Conservation (phyloP, 2,329 filamentous ascomycete species). For the Paraphaeosphaeria sporulosa region DNA sequence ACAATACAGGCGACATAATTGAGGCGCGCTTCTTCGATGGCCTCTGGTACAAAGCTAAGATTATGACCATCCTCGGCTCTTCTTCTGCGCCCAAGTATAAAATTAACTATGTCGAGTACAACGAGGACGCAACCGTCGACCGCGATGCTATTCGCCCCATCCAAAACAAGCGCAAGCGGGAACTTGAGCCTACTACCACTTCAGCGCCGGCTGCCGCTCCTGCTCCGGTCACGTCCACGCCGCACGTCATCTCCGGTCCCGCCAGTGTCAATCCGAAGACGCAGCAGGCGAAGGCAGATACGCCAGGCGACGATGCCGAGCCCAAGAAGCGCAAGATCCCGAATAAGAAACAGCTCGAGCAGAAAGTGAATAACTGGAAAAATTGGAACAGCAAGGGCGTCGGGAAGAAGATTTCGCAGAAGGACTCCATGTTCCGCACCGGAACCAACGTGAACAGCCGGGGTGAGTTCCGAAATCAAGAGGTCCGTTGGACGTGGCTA, state of each 20-base stretch:
- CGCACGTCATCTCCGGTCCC: constrained; percentile 68
- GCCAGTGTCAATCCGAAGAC: constrained; percentile 71
- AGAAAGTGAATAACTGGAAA: constrained; percentile 92
- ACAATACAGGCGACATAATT: constrained; percentile 88
- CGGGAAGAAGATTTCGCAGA: constrained; percentile 75
- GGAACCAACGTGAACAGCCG: constrained; percentile 84
- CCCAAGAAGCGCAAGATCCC: constrained; percentile 79
- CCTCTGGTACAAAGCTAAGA: constrained; percentile 94
- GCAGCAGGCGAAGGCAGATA: constrained; percentile 70
- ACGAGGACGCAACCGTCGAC: constrained; percentile 82
- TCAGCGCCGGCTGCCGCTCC: constrained; percentile 47
- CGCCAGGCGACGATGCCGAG: constrained; percentile 66
- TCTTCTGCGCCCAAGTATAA: constrained; percentile 90
- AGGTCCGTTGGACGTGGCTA: constrained; percentile 17
- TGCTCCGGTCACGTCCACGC: constrained; percentile 49
- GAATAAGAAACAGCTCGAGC: constrained; percentile 90
- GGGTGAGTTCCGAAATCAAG: constrained; percentile 64
- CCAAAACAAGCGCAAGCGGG: constrained; percentile 67
- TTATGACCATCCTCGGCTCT: constrained; percentile 92
- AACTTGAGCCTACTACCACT: constrained; percentile 77
- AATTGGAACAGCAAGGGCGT: constrained; percentile 80
- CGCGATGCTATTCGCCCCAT: constrained; percentile 42
- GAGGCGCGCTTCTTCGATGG: constrained; percentile 61
- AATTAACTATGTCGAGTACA: constrained; percentile 94
- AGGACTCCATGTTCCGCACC: constrained; percentile 97